These are phyloP conservation scores for Diaporthe longicolla DNA, from an alignment of 2,329 filamentous ascomycete species.

Conservation along the genomic window DNA sequence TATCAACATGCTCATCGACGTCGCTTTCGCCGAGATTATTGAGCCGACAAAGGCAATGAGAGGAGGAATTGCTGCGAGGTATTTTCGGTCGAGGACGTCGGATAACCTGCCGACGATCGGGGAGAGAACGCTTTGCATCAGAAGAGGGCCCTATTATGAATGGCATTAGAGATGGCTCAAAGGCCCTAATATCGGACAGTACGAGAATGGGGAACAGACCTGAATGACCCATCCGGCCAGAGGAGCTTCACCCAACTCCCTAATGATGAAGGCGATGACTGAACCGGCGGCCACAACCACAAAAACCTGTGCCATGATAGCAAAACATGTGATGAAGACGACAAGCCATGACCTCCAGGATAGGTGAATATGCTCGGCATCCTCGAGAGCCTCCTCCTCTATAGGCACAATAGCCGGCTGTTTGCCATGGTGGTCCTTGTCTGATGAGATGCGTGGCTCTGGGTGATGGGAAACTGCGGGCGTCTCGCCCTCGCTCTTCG, in stretches of 20 bases:
- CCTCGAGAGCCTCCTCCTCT: constrained; percentile 51
- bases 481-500: constrained; percentile 29
- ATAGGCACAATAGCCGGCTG: constrained; percentile 46
- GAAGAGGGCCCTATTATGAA: constrained; percentile 63
- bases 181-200: background rate
- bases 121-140: constrained; percentile 70
- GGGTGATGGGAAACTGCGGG: constrained; percentile 28
- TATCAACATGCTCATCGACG: constrained; percentile 68
- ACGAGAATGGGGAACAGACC: constrained; percentile 47
- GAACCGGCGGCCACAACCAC: constrained; percentile 69
- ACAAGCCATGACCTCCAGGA: constrained; percentile 68
- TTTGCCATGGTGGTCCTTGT: constrained; percentile 27
- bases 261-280: constrained; percentile 68
- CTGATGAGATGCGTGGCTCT: background rate
- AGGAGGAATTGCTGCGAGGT: constrained; percentile 65
- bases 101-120: constrained; percentile 70
- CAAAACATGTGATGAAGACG: constrained; percentile 63
- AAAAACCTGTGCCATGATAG: constrained; percentile 68
- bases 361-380: constrained; percentile 60
- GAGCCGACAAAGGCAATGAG: constrained; percentile 68
- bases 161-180: background rate
- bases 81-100: constrained; percentile 69
- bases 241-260: constrained; percentile 64
- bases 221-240: constrained; percentile 71
- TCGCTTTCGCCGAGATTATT: constrained; percentile 68